These are phyloP conservation scores for Syzygium jambos DNA, from an alignment of 345 rosid species.

Conservation along the genomic window DNA sequence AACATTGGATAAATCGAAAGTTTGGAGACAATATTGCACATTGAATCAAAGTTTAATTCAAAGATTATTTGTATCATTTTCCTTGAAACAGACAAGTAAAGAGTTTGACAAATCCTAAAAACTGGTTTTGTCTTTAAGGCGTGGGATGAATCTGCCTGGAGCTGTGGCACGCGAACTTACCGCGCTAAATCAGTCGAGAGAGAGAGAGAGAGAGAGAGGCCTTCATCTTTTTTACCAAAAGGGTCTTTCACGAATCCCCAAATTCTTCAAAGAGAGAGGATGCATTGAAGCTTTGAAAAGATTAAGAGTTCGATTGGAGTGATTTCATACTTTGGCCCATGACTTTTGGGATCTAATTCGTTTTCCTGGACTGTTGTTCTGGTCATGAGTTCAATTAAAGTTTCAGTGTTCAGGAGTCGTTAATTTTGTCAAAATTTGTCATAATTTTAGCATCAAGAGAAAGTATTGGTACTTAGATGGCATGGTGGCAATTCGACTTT, in stretches of 20 bases:
- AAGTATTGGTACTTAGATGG: background rate
- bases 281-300: background rate
- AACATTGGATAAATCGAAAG: background rate
- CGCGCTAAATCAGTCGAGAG: constrained; percentile 34
- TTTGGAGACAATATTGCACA: fast-evolving
- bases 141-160: constrained; percentile 26
- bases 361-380: background rate
- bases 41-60: background rate
- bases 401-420: background rate
- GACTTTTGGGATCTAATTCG: background rate
- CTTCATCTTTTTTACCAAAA: background rate
- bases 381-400: background rate
- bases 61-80: background rate
- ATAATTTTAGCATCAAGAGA: background rate
- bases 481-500: background rate
- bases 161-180: constrained; percentile 52
- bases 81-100: background rate
- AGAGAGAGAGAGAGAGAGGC: background rate
- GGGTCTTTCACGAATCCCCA: constrained; percentile 37
- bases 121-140: background rate
- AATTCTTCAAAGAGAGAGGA: background rate
- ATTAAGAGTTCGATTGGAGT: background rate
- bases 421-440: background rate
- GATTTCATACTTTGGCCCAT: background rate
- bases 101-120: background rate